Evolutionary conservation across 1,139 yeast species (phyloP), one percentile per base, ranked within the genome.

Genomic region (Komagataea norvegica): DNA sequence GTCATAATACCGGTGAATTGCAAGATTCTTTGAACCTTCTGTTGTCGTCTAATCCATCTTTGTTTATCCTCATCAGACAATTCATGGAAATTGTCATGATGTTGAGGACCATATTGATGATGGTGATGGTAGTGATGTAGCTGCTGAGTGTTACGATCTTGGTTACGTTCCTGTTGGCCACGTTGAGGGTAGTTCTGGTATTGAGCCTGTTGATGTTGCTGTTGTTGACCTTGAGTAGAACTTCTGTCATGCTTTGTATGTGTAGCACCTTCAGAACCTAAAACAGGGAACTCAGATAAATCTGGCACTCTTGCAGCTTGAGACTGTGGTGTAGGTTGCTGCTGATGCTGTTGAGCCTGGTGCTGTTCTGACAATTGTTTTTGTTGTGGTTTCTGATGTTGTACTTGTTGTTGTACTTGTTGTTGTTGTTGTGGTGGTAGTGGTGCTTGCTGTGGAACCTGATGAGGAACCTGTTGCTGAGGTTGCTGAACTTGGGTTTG

Each of bases 1-100:
- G 89, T 86, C 98, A 91, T 91, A 48, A 91, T 77, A 44, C 96
- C 96, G 20, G 94, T 84, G 64, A 82, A 85, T 55, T 77, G 80
- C 61, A 85, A 73, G 51, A 87, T 85, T 48, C 84, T 75, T 25
- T 82, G 77, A 29, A 83, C 89, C 59, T 86, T 85, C 43, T 81
- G 83, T 49, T 83, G 88, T 66, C 94, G 82, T 39, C 68, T 70
- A 37, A 80, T 72, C 44, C 80, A 68, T 49, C 79, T 63, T 45
- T 73, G 67, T 51, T 68, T 65, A 52, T 73, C 78, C 45, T 72
- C 77, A n/a, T 72, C 72, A 7, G 70, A 54, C 50, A 72, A 54
- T 18, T 60, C 59, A 33, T 46, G 48, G 40, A 52, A 52, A 30
- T 48, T 49, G 16, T 50, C 55, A 34, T 47, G 50, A 37, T 49